These are phyloP conservation scores for Fusarium miscanthi DNA, from an alignment of 2,329 filamentous ascomycete species.

Conservation along the genomic window DNA sequence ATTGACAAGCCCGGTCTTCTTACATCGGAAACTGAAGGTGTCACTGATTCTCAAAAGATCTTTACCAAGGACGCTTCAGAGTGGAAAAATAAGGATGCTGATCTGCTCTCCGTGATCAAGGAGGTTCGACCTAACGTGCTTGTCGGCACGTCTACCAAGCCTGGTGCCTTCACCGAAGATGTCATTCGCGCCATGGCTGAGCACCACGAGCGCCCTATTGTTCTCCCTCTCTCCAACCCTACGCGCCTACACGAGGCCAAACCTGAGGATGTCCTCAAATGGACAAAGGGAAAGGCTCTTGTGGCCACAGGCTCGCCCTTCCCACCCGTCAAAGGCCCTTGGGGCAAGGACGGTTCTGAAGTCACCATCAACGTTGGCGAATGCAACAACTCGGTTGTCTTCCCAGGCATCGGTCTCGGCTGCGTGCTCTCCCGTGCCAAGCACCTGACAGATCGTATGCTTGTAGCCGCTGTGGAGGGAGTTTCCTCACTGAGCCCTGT, in stretches of 20 bases:
- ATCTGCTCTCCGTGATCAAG: conserved; percentile 74
- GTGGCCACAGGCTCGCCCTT: conserved; percentile 89
- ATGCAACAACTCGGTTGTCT: conserved; percentile 89
- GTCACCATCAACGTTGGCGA: conserved; percentile 70
- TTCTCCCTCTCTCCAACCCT: conserved; percentile 87
- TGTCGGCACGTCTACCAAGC: conserved; percentile 84
- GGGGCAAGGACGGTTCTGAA: conserved; percentile 59
- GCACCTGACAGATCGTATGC: conserved; percentile 79
- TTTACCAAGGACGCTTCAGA: conserved; percentile 74
- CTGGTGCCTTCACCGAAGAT: conserved; percentile 79
- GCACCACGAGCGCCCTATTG: conserved; percentile 77
- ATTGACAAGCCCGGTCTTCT: conserved; percentile 86
- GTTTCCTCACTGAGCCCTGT: conserved; percentile 79
- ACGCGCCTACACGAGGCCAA: conserved; percentile 85
- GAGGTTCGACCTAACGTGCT: conserved; percentile 82
- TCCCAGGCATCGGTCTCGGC: conserved; percentile 87
- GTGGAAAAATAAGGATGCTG: conserved; percentile 68
- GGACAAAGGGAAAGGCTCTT: conserved; percentile 82
- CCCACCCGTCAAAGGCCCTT: conserved; percentile 72
- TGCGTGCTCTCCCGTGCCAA: conserved; percentile 75
- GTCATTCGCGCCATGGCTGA: conserved; percentile 80
- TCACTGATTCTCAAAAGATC: conserved; percentile 71
- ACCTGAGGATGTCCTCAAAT: conserved; percentile 78
- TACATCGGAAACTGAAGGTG: conserved; percentile 68
- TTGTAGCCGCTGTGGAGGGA: conserved; percentile 81